A percentile compares a stretch with the other conserved stretches of the same genome.
Conservation (phyloP, 441 rosid genomes). For the Sinapis alba region DNA sequence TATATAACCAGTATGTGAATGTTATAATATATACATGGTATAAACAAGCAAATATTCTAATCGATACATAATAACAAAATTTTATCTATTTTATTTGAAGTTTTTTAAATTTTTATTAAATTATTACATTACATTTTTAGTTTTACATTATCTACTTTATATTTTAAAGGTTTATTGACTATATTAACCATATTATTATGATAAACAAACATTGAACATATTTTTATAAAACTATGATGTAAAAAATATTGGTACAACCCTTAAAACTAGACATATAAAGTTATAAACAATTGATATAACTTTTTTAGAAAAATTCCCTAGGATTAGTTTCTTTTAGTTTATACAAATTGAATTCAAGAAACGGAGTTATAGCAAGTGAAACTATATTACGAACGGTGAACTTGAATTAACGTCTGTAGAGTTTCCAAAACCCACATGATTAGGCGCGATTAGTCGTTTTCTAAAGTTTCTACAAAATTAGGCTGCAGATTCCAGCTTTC, state of each 20-base stretch:
- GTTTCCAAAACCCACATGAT: constrained; percentile 4
- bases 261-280: too few species aligned
- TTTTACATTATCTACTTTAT: not conserved
- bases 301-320: too few species aligned
- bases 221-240: not conserved
- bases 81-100: not conserved
- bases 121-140: too few species aligned
- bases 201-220: not conserved
- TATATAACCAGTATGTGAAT: too few species aligned
- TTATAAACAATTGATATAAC: not conserved
- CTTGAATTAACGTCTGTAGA: not conserved
- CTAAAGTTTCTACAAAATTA: constrained; percentile 29
- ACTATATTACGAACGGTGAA: not conserved
- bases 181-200: not conserved
- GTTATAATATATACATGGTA: too few species aligned
- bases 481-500: constrained; percentile 35
- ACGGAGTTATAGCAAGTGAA: not conserved
- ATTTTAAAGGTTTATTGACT: not conserved
- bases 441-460: constrained; percentile 9
- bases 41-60: too few species aligned
- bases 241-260: not conserved
- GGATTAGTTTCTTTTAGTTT: too few species aligned
- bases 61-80: not conserved
- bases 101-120: too few species aligned
- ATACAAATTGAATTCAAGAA: not conserved